A percentile compares a stretch with the other conserved stretches of the same genome.
Evolutionary conservation across 768 basidiomycete genomes (phyloP).

Genomic region (Butyriboletus loyo): DNA sequence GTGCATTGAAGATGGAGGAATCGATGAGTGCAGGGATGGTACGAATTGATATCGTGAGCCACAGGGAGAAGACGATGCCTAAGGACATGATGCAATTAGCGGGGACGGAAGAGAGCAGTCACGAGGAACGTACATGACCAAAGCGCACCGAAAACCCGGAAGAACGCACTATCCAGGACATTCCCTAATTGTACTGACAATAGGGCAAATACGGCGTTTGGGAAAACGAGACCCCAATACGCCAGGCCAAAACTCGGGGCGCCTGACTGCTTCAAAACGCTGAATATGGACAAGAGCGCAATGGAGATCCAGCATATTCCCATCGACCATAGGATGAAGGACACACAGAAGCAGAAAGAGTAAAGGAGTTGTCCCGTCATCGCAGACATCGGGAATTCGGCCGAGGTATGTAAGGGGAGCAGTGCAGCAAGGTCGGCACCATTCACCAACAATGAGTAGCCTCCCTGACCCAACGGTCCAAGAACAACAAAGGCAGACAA

Average conservation of each 20-base stretch:
- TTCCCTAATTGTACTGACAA: slow-evolving; percentile 47
- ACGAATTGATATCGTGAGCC: slow-evolving; percentile 39
- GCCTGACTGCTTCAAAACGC: slow-evolving; percentile 29
- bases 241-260: slow-evolving; percentile 42
- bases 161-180: slow-evolving; percentile 48
- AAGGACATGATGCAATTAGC: background rate
- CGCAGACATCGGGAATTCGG: slow-evolving; percentile 31
- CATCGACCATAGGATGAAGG: slow-evolving; percentile 53
- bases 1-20: slow-evolving; percentile 47
- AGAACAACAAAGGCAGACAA: slow-evolving; percentile 48
- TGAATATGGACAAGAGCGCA: slow-evolving; percentile 40
- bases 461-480: slow-evolving; percentile 54
- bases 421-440: slow-evolving; percentile 37
- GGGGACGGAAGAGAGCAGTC: background rate
- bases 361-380: slow-evolving; percentile 42
- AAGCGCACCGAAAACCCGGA: slow-evolving; percentile 50
- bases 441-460: slow-evolving; percentile 42
- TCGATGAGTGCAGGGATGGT: slow-evolving; percentile 46
- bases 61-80: slow-evolving; percentile 43
- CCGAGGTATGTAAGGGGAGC: slow-evolving; percentile 30
- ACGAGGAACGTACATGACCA: slow-evolving; percentile 43
- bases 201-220: slow-evolving; percentile 50
- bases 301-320: slow-evolving; percentile 51
- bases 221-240: slow-evolving; percentile 58
- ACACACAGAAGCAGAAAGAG: slow-evolving; percentile 43